Evolutionary conservation across 768 basidiomycete species (phyloP), one percentile per base, ranked within the genome.

Genomic region (Suillus alpinus): DNA sequence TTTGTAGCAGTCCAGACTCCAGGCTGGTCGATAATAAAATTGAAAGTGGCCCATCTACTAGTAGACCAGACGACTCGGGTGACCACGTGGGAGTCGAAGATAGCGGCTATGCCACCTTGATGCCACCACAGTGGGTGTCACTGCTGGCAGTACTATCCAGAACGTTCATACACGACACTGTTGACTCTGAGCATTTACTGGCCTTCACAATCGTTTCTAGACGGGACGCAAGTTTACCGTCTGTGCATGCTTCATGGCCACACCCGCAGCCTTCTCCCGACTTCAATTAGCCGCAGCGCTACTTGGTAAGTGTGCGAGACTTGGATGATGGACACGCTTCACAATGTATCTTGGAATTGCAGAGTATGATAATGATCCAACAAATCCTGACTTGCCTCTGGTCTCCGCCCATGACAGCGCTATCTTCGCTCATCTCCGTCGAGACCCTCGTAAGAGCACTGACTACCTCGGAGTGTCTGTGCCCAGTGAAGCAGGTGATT

Each of bases 301-400:
- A 60, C 80, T 94, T 52, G 93, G 93, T 93, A 73, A 69, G 82
- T 69, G 59, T 53, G 13, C 46, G 51, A 41, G 49, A 13, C 57
- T 16, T 44, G 39, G 23, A 58, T 40, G n/a, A 36, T 26, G 26
- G 16, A 39, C 53, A 39, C 37, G 16, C 29, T 47, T 32, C 23
- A 37, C 47, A 32, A 65, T 59, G n/a, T 31, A 47, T 59, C 50
- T 41, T 56, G 37, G 16, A 9, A 32, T 2, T 47, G 18, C 63
- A 95, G 94, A 95, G 74, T 95, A 95, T 71, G 94, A 95, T 80
- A 95, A 95, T 65, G 92, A 95, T 71, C 79, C 83, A 39, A 77
- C 81, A n/a, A 79, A 92, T 70, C 87, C 87, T 6, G 74, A 84
- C 56, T 80, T 77, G 12, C 84, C 85, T 8, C 75, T 78, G 63